Evolutionary conservation across 2,329 filamentous ascomycete species (phyloP).

Genomic region (Ambrosiella beaveri): DNA sequence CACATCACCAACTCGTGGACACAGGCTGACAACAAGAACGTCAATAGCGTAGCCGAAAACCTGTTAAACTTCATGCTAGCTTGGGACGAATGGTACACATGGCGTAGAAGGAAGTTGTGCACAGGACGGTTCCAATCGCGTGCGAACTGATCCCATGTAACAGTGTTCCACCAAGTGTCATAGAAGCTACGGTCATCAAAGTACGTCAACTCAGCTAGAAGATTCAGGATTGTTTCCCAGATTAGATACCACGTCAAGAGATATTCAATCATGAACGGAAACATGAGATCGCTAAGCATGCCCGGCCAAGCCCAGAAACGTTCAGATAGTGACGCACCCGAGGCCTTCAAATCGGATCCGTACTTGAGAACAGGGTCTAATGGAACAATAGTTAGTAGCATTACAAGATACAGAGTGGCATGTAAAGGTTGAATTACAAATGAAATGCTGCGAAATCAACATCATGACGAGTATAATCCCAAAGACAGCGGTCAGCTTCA

Average conservation of each 20-base stretch:
- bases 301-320: conserved; percentile 54
- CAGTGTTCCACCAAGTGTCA: conserved; percentile 45
- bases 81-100: conserved; percentile 66
- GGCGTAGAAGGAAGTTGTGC: conserved; percentile 58
- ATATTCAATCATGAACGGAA: conserved; percentile 66
- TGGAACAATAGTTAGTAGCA: conserved; percentile 8
- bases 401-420: not conserved
- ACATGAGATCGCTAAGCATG: conserved; percentile 57
- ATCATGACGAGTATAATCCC: conserved; percentile 66
- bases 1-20: conserved; percentile 67
- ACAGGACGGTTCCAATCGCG: conserved; percentile 66
- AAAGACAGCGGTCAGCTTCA: conserved; percentile 53
- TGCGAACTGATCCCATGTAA: conserved; percentile 60
- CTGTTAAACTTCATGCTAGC: conserved; percentile 54
- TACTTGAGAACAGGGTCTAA: conserved; percentile 50
- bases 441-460: conserved; percentile 57
- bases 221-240: conserved; percentile 59
- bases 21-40: conserved; percentile 54
- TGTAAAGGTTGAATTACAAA: conserved; percentile 27
- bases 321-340: conserved; percentile 39
- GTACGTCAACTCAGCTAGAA: conserved; percentile 56
- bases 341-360: conserved; percentile 49
- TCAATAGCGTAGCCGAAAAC: conserved; percentile 55
- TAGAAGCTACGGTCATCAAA: conserved; percentile 66
- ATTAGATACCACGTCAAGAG: conserved; percentile 67